Conservation (phyloP, 2,329 filamentous ascomycete genomes). For the Xylaria arbuscula region DNA sequence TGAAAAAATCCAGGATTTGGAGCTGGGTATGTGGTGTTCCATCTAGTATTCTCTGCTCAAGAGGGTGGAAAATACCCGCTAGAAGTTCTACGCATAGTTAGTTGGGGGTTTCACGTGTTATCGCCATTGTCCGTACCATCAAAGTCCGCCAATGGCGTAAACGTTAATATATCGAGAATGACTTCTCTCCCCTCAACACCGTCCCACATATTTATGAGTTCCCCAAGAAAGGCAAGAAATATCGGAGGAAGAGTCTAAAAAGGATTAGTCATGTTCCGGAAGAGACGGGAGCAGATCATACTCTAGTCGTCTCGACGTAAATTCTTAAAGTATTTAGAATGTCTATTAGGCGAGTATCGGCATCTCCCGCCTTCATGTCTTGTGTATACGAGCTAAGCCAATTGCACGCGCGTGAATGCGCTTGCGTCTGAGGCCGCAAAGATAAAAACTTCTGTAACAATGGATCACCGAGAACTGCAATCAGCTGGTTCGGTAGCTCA, state of each 20-base stretch:
- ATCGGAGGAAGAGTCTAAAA: conserved; percentile 59
- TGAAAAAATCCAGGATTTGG: conserved; percentile 74
- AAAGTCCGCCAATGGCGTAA: conserved; percentile 66
- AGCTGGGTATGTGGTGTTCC: conserved; percentile 64
- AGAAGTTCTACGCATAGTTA: conserved; percentile 61
- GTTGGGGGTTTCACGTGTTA: conserved; percentile 22
- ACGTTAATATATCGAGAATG: conserved; percentile 69
- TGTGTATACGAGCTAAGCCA: conserved; percentile 69
- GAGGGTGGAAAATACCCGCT: conserved; percentile 58
- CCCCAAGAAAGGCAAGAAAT: conserved; percentile 61
- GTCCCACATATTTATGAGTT: conserved; percentile 71
- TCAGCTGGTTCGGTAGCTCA: conserved; percentile 83
- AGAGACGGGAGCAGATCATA: conserved; percentile 46
- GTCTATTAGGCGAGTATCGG: conserved; percentile 62
- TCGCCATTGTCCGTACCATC: conserved; percentile 56
- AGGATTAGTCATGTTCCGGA: conserved; percentile 29
- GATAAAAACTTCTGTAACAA: conserved; percentile 81
- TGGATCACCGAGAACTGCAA: conserved; percentile 79
- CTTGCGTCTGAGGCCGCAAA: conserved; percentile 67
- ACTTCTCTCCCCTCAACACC: conserved; percentile 64
- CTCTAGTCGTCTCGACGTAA: conserved; percentile 68
- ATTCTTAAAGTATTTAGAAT: conserved; percentile 66
- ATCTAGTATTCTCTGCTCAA: conserved; percentile 65
- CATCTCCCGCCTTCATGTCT: conserved; percentile 65
- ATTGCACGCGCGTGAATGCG: conserved; percentile 64